Evolutionary conservation across 2,329 filamentous ascomycete species (phyloP).

Genomic region (Pseudophaeomoniella oleicola): DNA sequence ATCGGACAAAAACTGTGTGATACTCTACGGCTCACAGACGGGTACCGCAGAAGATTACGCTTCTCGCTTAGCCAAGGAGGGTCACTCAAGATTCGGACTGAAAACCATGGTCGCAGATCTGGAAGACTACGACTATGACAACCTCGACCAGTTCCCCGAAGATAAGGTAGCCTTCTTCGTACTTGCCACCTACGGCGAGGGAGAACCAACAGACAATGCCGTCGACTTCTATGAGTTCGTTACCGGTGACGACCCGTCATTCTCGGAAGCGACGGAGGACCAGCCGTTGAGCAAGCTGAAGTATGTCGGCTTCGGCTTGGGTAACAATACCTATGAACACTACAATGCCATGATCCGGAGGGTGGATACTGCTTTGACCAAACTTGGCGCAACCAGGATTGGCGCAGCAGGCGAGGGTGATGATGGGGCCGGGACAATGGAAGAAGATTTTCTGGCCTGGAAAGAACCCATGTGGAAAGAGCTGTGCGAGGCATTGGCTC

Average conservation of each 20-base stretch:
- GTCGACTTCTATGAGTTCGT: constrained; percentile 99
- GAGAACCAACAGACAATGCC: constrained; percentile 95
- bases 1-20: constrained; percentile 87
- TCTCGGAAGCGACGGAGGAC: constrained; percentile 48
- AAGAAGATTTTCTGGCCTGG: constrained; percentile 97
- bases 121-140: constrained; percentile 95
- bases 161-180: constrained; percentile 94
- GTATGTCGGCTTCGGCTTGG: constrained; percentile 89
- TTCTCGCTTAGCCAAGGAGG: constrained; percentile 89
- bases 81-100: constrained; percentile 85
- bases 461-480: constrained; percentile 98
- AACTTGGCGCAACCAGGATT: constrained; percentile 70
- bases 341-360: constrained; percentile 98
- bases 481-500: constrained; percentile 64
- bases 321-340: constrained; percentile 99
- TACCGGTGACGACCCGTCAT: constrained; percentile 63
- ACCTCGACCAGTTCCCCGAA: constrained; percentile 70
- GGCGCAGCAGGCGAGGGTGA: constrained; percentile 88
- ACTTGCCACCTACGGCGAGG: constrained; percentile 92
- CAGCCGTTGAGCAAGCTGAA: constrained; percentile 69
- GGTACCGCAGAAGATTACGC: constrained; percentile 98
- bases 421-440: constrained; percentile 97
- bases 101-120: constrained; percentile 98
- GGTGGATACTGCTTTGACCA: constrained; percentile 65
- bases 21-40: constrained; percentile 98